Base-by-base conservation (phyloP, 768 basidiomycete species). In the Suillus decipiens region DNA sequence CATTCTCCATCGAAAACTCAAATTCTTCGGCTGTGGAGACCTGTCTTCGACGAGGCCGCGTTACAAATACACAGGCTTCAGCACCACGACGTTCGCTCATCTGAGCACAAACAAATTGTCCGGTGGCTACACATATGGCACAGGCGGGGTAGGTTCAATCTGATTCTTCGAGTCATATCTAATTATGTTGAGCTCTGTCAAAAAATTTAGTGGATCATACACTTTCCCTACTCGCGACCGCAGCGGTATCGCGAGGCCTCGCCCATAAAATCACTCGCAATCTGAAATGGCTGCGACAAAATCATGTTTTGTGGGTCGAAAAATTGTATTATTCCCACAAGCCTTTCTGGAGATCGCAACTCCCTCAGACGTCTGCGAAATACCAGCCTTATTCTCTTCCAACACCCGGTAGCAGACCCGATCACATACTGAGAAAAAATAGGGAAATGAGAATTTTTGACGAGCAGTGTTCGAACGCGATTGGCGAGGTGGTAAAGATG, bases 161-260 rank as follows among this genome's bases (percentile, higher is more conserved):
- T 0, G n/a, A 37, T 56, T 8, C 6, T 60, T 17, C 22, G 45
- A 42, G 10, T 31, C 6, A 50, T 36, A 53, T 70, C 61, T 70
- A 12, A 45, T 45, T 51, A 68, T 62, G 63, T 66, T n/a, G 61
- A 39, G 43, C 48, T 59, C 31, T 53, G 11, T 11, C 11, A 11
- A 14, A 43, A 31, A 37, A 48, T 2, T 14, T 63, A 93, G 91
- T 90, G 73, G 89, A 92, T 68, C 82, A 80, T 63, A 90, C 89
- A 0, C 78, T 92, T 45, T 78, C 80, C 37, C 66, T 92, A 10
- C 71, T 92, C 53, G 81, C 84, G 73, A 84, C 79, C 33, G 87
- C 90, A n/a, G 82, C 84, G 4, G 78, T 79, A 62, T 82, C 84
- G 39, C 83, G 88, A 33, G 90, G 90, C 15, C 74, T 89, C 15